Conservation (phyloP, 805 yeast genomes). For the Candida pseudofarinosa region DNA sequence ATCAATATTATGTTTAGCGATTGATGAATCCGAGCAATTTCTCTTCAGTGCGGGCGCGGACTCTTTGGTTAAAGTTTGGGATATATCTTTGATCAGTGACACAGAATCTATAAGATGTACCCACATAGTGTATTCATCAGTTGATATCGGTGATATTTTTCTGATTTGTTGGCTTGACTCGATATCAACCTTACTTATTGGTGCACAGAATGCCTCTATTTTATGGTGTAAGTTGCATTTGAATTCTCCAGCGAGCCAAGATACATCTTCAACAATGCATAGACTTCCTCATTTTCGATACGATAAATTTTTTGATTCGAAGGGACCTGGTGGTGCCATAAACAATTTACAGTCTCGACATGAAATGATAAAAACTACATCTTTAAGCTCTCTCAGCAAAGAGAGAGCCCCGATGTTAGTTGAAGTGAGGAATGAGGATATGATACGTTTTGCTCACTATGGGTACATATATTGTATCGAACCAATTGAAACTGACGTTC, state of each 20-base stretch:
- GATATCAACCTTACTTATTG: slow-evolving; percentile 65
- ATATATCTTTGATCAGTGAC: slow-evolving; percentile 35
- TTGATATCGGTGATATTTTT: slow-evolving; percentile 93
- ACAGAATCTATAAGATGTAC: slow-evolving; percentile 27
- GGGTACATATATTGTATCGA: slow-evolving; percentile 81
- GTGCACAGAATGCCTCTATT: slow-evolving; percentile 89
- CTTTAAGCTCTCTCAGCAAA: slow-evolving; percentile 6
- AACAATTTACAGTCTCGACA: slow-evolving; percentile 27
- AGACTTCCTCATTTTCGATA: slow-evolving; percentile 57
- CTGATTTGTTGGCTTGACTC: slow-evolving; percentile 67
- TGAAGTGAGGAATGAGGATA: slow-evolving; percentile 65
- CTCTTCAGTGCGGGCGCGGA: slow-evolving; percentile 88
- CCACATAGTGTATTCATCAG: slow-evolving; percentile 74
- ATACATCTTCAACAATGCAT: slow-evolving; percentile 10
- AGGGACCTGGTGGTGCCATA: slow-evolving; percentile 70
- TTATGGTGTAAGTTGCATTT: slow-evolving; percentile 54
- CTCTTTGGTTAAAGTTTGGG: slow-evolving; percentile 85
- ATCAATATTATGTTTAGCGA: slow-evolving; percentile 67
- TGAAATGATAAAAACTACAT: slow-evolving; percentile 14
- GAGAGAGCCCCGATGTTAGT: slow-evolving; percentile 33
- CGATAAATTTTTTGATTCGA: slow-evolving; percentile 85
- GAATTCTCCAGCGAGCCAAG: slow-evolving; percentile 1
- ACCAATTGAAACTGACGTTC: slow-evolving; percentile 13
- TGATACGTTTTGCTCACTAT: slow-evolving; percentile 80
- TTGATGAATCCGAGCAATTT: slow-evolving; percentile 49